A percentile compares a stretch with the other conserved stretches of the same genome.
Evolutionary conservation across 768 basidiomycete genomes (phyloP).

Genomic region (Kwoniella shandongensis): DNA sequence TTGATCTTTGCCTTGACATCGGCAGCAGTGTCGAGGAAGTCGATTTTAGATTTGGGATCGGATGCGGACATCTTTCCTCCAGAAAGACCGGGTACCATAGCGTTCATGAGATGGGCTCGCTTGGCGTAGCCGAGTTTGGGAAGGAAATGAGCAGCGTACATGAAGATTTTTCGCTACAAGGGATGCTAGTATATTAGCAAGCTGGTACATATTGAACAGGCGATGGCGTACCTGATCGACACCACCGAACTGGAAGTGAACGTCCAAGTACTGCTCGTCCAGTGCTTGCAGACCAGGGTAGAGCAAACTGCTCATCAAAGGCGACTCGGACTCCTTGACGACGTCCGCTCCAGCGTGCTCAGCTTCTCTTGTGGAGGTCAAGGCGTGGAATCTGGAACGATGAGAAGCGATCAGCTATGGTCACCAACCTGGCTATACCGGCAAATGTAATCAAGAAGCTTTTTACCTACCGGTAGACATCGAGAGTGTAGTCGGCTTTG

Average conservation of each 20-base stretch:
- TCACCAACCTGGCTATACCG: no score
- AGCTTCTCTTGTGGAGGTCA: conserved; percentile 91
- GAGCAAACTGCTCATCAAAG: conserved; percentile 82
- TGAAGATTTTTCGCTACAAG: conserved; percentile 90
- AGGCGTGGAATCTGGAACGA: conserved; percentile 65
- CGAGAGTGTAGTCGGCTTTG: conserved; percentile 84
- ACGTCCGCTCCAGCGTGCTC: conserved; percentile 99
- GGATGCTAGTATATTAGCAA: conserved; percentile 8
- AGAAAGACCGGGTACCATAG: conserved; percentile 90
- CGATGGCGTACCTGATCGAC: conserved; percentile 76
- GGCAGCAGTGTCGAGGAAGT: conserved; percentile 87
- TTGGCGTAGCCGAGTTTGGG: conserved; percentile 89
- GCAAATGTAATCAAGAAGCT: neutral
- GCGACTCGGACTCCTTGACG: conserved; percentile 93
- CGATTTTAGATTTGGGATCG: conserved; percentile 96
- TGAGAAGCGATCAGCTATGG: neutral
- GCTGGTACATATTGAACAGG: neutral
- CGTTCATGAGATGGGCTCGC: conserved; percentile 96
- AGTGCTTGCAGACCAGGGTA: conserved; percentile 97
- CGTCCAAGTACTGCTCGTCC: conserved; percentile 92
- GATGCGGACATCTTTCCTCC: conserved; percentile 99
- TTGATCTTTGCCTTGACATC: conserved; percentile 85
- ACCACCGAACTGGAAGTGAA: conserved; percentile 97
- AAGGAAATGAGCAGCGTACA: conserved; percentile 93
- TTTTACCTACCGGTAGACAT: conserved; percentile 71